These are phyloP conservation scores for Aciculoconidium aculeatum DNA, from an alignment of 805 yeast species.

Conservation along the genomic window DNA sequence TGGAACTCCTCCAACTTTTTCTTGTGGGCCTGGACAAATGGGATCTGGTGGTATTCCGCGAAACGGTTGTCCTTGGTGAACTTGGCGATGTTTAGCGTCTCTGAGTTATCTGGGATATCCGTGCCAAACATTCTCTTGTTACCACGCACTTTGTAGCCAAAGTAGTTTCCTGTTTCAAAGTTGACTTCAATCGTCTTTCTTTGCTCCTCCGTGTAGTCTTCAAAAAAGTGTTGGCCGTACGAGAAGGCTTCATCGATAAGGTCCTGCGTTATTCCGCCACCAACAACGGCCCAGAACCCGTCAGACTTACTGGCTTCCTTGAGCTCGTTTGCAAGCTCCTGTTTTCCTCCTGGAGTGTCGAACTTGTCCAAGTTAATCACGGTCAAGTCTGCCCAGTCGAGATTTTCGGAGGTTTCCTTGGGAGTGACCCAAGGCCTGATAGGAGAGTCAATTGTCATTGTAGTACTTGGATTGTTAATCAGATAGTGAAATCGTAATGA, in stretches of 20 bases:
- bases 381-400: conserved; percentile 28
- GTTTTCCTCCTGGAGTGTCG: conserved; percentile 21
- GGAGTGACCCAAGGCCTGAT: conserved; percentile 20
- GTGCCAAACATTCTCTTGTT: conserved; percentile 26
- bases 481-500: too few species aligned
- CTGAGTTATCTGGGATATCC: conserved; percentile 24
- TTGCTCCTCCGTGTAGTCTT: conserved; percentile 20
- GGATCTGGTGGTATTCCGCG: conserved; percentile 14
- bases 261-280: conserved; percentile 19
- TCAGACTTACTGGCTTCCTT: conserved; percentile 22
- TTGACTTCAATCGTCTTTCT: conserved; percentile 19
- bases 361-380: conserved; percentile 22
- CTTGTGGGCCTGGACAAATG: conserved; percentile 18
- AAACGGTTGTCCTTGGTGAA: conserved; percentile 18
- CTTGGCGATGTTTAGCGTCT: conserved; percentile 28
- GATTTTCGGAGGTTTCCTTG: conserved; percentile 17
- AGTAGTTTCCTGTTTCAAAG: conserved; percentile 24
- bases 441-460: conserved; percentile 8
- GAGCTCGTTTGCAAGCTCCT: conserved; percentile 21
- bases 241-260: conserved; percentile 22
- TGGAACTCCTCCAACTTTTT: conserved; percentile 17
- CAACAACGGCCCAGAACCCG: conserved; percentile 27
- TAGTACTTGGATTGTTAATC: too few species aligned
- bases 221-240: conserved; percentile 23
- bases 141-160: conserved; percentile 27